These are phyloP conservation scores for Fusarium goolgardi DNA, from an alignment of 2,329 filamentous ascomycete genomes.

Conservation along the genomic window DNA sequence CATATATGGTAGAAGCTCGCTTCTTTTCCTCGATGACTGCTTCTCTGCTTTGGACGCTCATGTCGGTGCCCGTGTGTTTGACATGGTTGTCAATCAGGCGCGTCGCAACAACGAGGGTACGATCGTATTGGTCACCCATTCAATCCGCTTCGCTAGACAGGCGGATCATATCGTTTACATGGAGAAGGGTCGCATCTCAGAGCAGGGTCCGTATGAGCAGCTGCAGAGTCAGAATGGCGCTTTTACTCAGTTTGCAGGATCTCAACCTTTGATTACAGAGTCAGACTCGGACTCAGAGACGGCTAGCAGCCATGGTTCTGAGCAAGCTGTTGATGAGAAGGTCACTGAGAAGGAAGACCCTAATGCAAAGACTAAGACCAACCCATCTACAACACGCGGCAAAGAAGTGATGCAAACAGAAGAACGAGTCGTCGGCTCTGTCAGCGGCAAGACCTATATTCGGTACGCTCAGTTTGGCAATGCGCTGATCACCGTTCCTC, in stretches of 20 bases:
- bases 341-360: accelerated
- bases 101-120: slow-evolving; percentile 7
- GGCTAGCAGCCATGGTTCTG: background rate
- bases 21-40: slow-evolving; percentile 28
- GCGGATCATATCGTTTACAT: slow-evolving; percentile 27
- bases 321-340: accelerated
- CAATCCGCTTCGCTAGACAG: slow-evolving; percentile 23
- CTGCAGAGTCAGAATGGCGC: background rate
- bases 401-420: slow-evolving; percentile 34
- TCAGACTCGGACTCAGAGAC: background rate
- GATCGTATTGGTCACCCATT: slow-evolving; percentile 16
- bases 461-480: slow-evolving; percentile 31
- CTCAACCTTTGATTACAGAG: background rate
- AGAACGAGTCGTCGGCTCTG: slow-evolving; percentile 23
- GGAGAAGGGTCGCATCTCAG: slow-evolving; percentile 9
- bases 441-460: slow-evolving; percentile 26
- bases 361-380: accelerated
- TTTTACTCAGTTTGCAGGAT: slow-evolving; percentile 11
- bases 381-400: background rate
- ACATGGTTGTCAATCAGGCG: slow-evolving; percentile 23
- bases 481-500: slow-evolving; percentile 17
- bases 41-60: slow-evolving; percentile 29
- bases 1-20: slow-evolving; percentile 19
- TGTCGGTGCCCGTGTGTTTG: slow-evolving; percentile 24
- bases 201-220: slow-evolving; percentile 21